Percentiles rank a stretch among this genome's conserved stretches.
These are phyloP conservation scores for Stipa capillata DNA, from an alignment of 176 grass and related monocot genomes.

Conservation along the genomic window DNA sequence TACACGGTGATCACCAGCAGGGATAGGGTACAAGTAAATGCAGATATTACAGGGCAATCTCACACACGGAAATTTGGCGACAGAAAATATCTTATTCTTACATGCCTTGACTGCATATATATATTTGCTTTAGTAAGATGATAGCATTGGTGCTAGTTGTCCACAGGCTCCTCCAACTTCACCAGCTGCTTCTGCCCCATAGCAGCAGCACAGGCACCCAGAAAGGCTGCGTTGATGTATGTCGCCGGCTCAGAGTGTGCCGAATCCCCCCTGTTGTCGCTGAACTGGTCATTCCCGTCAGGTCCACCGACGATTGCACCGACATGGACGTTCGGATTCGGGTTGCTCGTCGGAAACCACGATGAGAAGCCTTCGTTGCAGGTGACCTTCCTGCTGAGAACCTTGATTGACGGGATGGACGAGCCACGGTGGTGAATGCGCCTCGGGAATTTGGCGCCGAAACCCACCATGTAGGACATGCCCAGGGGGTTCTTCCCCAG, in stretches of 20 bases:
- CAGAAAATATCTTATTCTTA: background rate
- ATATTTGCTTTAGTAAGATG: background rate
- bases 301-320: conserved; percentile 43
- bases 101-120: background rate
- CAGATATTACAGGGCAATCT: background rate
- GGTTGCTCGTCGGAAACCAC: conserved; percentile 14
- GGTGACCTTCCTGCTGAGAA: conserved; percentile 28
- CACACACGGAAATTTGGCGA: background rate
- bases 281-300: conserved; percentile 39
- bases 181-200: conserved; percentile 2
- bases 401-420: conserved; percentile 37
- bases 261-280: conserved; percentile 39
- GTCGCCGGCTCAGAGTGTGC: conserved; percentile 43
- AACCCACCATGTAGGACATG: conserved; percentile 46
- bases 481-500: conserved; percentile 38
- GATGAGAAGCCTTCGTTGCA: conserved; percentile 44
- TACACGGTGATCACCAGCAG: background rate
- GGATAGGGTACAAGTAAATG: background rate
- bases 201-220: conserved; percentile 38
- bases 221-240: conserved; percentile 56
- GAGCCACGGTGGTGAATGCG: conserved; percentile 44
- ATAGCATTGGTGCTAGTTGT: background rate
- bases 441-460: conserved; percentile 12
- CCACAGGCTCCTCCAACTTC: background rate
- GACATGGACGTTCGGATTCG: conserved; percentile 37